Base-by-base conservation (phyloP, 331 rosid species). In the Prunus yedoensis region DNA sequence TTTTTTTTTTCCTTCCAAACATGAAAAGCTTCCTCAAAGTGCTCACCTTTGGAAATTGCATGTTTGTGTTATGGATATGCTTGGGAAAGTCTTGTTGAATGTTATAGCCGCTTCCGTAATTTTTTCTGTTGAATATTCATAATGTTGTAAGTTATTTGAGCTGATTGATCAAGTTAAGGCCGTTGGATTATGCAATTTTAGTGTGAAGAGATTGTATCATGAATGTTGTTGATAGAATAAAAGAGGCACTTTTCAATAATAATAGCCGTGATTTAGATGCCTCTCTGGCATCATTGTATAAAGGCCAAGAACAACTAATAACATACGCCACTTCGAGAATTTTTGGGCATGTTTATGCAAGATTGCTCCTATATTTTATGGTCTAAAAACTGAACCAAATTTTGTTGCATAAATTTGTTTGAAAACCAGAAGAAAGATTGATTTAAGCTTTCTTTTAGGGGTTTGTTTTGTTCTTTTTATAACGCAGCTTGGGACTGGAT, bases 21-120 rank as follows among this genome's bases (percentile, higher is more conserved):
- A 75, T 66, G 70, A 75, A 83, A 41, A 61, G 65, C 59, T 28
- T 74, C 53, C 63, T 62, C 68, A 41, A 85, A 78, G 72, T 85
- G 74, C 64, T 49, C 70, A 71, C 12, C 75, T 8, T 80, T 65
- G 6, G 66, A 49, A 71, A 73, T 74, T 77, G 47, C 54, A 45
- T 62, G 66, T 77, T 68, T 77, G 79, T 85, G 79, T 12, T 54
- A 66, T 74, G 80, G 73, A 65, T 71, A 78, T 70, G 45, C 68
- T 74, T 74, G 41, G 25, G 57, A 74, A 69, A 63, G 64, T 71
- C 77, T 47, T 54, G 73, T 53, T 69, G 63, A 66, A 72, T 59
- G 32, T 59, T 38, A 25, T 35, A 27, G 70, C 77, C 47, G 75
- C 66, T 78, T 46, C 41, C 66, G 13, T 71, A 21, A 77, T 59